Conservation (phyloP, 306 rosid genomes). For the Fragaria vesca region DNA sequence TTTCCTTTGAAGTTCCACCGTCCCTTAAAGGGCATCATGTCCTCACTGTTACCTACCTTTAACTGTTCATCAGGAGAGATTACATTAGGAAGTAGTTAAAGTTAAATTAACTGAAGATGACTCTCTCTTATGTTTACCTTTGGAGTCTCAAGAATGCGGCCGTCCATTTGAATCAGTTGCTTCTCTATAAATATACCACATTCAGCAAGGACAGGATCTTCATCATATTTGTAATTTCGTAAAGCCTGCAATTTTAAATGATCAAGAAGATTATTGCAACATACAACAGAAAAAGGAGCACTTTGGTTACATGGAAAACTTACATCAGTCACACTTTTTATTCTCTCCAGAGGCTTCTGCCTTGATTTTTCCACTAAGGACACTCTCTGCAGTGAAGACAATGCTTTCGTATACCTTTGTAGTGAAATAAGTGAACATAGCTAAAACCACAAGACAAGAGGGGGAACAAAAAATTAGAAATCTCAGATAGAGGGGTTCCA, state of each 20-base stretch:
- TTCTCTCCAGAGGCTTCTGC: conserved; percentile 83
- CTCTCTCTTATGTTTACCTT: conserved; percentile 43
- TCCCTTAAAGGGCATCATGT: conserved; percentile 72
- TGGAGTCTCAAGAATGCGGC: conserved; percentile 83
- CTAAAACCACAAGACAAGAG: conserved; percentile 36
- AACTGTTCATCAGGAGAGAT: conserved; percentile 47
- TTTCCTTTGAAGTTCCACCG: conserved; percentile 86
- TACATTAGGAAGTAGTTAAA: conserved; percentile 20
- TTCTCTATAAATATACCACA: conserved; percentile 71
- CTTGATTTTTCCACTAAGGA: conserved; percentile 81
- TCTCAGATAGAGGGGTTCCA: conserved; percentile 17
- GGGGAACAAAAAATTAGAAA: conserved; percentile 9
- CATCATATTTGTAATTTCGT: conserved; percentile 41
- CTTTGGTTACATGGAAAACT: conserved; percentile 20
- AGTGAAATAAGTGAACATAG: conserved; percentile 79
- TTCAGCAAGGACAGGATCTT: conserved; percentile 70
- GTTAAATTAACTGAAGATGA: conserved; percentile 21
- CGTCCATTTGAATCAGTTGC: conserved; percentile 57
- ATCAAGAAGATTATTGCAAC: not conserved
- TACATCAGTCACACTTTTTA: conserved; percentile 57
- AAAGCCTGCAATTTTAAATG: conserved; percentile 42
- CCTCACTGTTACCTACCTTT: conserved; percentile 71
- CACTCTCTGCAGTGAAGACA: conserved; percentile 72
- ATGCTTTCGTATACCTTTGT: conserved; percentile 77
- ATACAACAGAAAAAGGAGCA: conserved; percentile 1